These are phyloP conservation scores for Leccinum longicurvipes DNA, from an alignment of 768 basidiomycete species.

Conservation along the genomic window DNA sequence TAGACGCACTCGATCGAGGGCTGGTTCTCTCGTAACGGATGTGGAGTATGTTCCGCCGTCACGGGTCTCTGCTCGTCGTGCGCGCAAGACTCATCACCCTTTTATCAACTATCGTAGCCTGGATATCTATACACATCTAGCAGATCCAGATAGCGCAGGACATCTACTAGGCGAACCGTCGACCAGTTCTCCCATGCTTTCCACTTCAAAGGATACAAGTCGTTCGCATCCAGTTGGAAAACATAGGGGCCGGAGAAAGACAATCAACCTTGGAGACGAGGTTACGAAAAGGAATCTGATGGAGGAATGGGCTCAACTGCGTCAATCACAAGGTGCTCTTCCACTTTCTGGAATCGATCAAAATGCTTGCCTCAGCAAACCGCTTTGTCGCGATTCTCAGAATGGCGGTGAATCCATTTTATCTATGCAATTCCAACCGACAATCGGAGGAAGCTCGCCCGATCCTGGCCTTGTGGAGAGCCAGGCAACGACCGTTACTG, in stretches of 20 bases:
- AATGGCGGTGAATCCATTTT: background rate
- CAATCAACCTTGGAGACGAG: slow-evolving; percentile 18
- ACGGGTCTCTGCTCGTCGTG: slow-evolving; percentile 22
- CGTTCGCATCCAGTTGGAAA: slow-evolving; percentile 6
- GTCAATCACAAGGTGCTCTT: slow-evolving; percentile 25
- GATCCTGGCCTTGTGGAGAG: background rate
- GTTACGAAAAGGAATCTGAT: slow-evolving; percentile 23
- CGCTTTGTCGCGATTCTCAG: background rate
- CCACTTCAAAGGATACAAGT: background rate
- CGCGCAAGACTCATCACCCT: slow-evolving; percentile 18
- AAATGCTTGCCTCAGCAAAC: background rate
- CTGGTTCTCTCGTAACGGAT: slow-evolving; percentile 12
- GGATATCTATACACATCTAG: slow-evolving; percentile 30
- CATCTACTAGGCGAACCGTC: slow-evolving; percentile 9
- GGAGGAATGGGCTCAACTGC: slow-evolving; percentile 31
- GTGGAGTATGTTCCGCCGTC: slow-evolving; percentile 1
- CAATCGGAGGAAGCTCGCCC: background rate
- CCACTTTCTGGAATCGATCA: slow-evolving; percentile 10
- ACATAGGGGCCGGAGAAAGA: slow-evolving; percentile 14
- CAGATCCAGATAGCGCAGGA: slow-evolving; percentile 16
- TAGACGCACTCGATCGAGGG: slow-evolving; percentile 17
- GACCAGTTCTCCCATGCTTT: background rate
- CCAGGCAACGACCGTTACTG: background rate
- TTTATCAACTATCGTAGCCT: slow-evolving; percentile 11
- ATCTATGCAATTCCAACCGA: background rate